These are phyloP conservation scores for Albatrellus ellisii DNA, from an alignment of 768 basidiomycete species.

Conservation along the genomic window DNA sequence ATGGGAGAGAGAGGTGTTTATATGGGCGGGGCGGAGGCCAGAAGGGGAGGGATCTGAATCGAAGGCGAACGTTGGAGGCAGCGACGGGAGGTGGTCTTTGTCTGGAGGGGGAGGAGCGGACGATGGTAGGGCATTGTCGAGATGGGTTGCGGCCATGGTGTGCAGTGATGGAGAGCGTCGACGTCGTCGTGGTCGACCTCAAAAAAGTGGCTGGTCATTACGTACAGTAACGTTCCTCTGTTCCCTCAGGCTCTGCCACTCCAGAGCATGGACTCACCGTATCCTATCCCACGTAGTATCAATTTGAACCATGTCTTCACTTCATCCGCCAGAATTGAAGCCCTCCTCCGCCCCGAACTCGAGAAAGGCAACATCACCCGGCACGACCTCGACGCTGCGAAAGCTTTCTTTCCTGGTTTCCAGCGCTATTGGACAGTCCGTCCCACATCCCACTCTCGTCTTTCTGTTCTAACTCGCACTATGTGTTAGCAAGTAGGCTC, in stretches of 20 bases:
- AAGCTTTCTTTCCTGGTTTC: constrained; percentile 37
- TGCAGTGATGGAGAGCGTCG: constrained; percentile 6
- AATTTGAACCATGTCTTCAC: too few species aligned
- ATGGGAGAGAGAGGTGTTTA: constrained; percentile 7
- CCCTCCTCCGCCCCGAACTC: constrained; percentile 39
- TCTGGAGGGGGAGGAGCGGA: constrained; percentile 18
- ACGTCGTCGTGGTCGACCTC: too few species aligned
- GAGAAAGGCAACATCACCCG: constrained; percentile 34
- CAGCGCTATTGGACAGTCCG: constrained; percentile 33
- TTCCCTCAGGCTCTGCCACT: too few species aligned
- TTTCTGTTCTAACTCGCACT: constrained; percentile 2
- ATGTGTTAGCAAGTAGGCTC: constrained; percentile 16
- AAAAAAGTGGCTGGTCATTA: too few species aligned
- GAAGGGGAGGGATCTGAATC: constrained; percentile 8
- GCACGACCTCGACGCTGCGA: constrained; percentile 44
- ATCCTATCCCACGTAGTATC: too few species aligned
- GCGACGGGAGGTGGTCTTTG: constrained; percentile 13
- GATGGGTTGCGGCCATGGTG: constrained; percentile 2
- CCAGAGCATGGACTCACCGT: constrained; percentile 2
- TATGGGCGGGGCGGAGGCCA: constrained; percentile 10
- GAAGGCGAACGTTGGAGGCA: constrained; percentile 16
- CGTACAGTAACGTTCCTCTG: neutral
- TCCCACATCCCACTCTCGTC: constrained; percentile 8
- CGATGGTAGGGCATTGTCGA: constrained; percentile 19
- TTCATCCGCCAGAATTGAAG: constrained; percentile 26